Evolutionary conservation across 2,329 filamentous ascomycete species (phyloP), one percentile per base, ranked within the genome.

Genomic region (Fusarium sp.): DNA sequence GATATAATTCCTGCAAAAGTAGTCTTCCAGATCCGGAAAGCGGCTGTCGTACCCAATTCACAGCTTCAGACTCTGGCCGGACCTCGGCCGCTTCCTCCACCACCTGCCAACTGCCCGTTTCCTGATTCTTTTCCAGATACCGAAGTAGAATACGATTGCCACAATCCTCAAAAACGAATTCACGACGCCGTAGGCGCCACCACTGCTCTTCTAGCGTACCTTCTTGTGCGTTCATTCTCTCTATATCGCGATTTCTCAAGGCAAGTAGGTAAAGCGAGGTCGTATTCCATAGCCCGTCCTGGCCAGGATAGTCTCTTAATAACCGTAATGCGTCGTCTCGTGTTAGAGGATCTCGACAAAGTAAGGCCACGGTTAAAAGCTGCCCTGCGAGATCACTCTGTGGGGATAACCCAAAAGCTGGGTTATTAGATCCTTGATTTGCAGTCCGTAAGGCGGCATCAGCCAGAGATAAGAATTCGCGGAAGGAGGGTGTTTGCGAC

Each of bases 121-220:
- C 24, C 8, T 56, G 52, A 17, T 75, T 57, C 19, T 67, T 75
- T 2, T 70, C 73, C 11, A 75, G 17, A 36, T 72, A 78, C 6
- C 77, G 71, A 17, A 79, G 67, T 4, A 78, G 9, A 14, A 76
- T 55, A 2, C 75, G 74, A 28, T 74, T 69, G 11, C 77, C 77
- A 8, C 73, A 72, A 5, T 79, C 69, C 34, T 79, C 77, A 34
- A 79, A 78, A 2, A 75, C 50, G 50, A 72, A 77, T 24, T 79
- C 77, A 7, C 77, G 73, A 5, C 75, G 75, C 73, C 72, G 73
- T 2, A 79, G 63, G 5, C 77, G 72, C 31, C 22, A 31, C 76
- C 74, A 76, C 60, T 78, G 76, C 33, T 76, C 74, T 4, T 52
- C 26, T 1, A 51, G 31, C 13, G 72, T 71, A 8, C 75, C 75